Evolutionary conservation across 345 rosid genomes (phyloP), one percentile per base, ranked within the genome.

Genomic region (Dipteronia sinensis): DNA sequence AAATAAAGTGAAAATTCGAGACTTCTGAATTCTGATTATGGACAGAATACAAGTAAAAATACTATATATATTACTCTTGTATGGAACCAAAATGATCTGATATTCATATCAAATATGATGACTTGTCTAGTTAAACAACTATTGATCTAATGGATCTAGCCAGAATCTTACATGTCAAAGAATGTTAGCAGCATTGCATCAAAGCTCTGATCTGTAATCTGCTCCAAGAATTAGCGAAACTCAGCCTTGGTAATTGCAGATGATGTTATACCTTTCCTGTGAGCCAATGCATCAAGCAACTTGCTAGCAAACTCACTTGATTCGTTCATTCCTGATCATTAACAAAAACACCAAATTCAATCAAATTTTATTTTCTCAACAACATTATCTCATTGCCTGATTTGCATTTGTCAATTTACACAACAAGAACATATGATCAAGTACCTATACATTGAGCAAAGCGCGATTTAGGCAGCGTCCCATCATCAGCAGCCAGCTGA

Each of bases 371-470:
- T 44, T 44, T 1, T 29, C 31, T 2, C 1, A 29, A 29, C 31
- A 29, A 29, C 31, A 29, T 27, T 27, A 27, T 22, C 19, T 12
- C 31, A 0, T 22, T 63, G 34, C 29, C 67, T 22, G 0, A 59
- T 22, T 6, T n/a, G 10, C n/a, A 19, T 58, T 58, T 17, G 20
- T 58, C 20, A 58, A n/a, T 20, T 59, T 6, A 71, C 25, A 69
- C 10, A 65, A 23, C 38, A n/a, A 56, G n/a, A 47, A 9, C 2
- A 13, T n/a, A 31, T n/a, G 3, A 34, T 17, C 20, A 17, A 53
- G 10, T 85, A 92, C 98, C 95, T 78, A 92, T 90, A 64, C 98
- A 94, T 79, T 87, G 89, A 27, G 90, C 93, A 74, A 94, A 94
- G 38, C 78, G 78, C 3, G 95, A 80, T 66, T 83, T 88, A 0